These are phyloP conservation scores for Rhizopus sp. DNA, from an alignment of 371 early-diverging fungal genomes.

Conservation along the genomic window DNA sequence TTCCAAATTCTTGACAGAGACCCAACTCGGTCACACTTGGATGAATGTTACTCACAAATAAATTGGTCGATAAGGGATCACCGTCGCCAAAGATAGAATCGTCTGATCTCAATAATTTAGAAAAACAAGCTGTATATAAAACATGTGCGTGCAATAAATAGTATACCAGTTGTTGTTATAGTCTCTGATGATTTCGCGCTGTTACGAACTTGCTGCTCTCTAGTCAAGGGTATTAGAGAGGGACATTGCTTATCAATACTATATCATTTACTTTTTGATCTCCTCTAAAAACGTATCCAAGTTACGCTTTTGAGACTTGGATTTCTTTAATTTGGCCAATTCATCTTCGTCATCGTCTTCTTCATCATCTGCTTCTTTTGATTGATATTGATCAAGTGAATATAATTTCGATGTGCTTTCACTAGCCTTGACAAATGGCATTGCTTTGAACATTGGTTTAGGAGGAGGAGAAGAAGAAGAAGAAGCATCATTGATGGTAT, in stretches of 20 bases:
- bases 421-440: conserved; percentile 48
- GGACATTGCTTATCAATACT: not conserved
- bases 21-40: conserved; percentile 44
- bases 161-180: not conserved
- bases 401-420: conserved; percentile 16
- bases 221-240: conserved; percentile 5
- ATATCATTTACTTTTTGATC: conserved; percentile 62
- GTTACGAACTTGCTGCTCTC: conserved; percentile 44
- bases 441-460: conserved; percentile 41
- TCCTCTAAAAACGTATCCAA: conserved; percentile 85
- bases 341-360: conserved; percentile 43
- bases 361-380: conserved; percentile 7
- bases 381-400: conserved; percentile 1
- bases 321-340: conserved; percentile 26
- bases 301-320: conserved; percentile 67
- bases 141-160: not conserved
- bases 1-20: conserved; percentile 78
- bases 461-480: conserved; percentile 2
- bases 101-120: not conserved
- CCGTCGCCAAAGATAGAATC: conserved; percentile 69
- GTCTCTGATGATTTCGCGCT: not conserved
- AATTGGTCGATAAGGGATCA: conserved; percentile 83
- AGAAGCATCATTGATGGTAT: not conserved
- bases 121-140: not conserved
- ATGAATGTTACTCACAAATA: conserved; percentile 87